These are phyloP conservation scores for Carallia pectinifolia DNA, from an alignment of 345 rosid species.

Conservation along the genomic window DNA sequence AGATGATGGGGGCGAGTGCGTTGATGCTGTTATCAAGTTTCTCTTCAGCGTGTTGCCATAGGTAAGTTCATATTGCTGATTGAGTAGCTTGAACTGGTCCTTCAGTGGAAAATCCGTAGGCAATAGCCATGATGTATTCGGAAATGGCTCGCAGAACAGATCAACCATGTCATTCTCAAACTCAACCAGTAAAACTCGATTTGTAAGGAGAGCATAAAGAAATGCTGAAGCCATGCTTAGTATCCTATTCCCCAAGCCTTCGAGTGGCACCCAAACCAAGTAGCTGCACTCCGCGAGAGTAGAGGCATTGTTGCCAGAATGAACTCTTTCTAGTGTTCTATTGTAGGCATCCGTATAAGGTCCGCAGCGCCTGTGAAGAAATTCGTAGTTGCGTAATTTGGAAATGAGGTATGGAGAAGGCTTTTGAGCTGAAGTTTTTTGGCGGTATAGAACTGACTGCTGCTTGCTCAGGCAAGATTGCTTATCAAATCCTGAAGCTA, in stretches of 20 bases:
- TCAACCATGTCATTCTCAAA: constrained; percentile 1
- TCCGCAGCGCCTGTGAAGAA: constrained; percentile 18
- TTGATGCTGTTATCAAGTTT: background rate
- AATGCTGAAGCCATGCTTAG: constrained; percentile 13
- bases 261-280: constrained; percentile 12
- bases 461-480: constrained; percentile 20
- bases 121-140: constrained; percentile 17
- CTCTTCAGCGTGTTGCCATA: constrained; percentile 13
- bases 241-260: constrained; percentile 20
- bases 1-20: background rate
- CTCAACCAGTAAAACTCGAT: constrained; percentile 17
- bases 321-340: background rate
- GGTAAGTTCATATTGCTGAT: background rate
- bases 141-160: constrained; percentile 27
- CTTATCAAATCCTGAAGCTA: constrained; percentile 11
- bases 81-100: background rate
- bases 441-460: background rate
- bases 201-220: constrained; percentile 17
- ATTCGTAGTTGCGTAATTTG: constrained; percentile 21
- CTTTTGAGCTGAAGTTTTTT: constrained; percentile 1
- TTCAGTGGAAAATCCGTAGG: constrained; percentile 7
- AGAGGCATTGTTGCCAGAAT: background rate
- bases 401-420: constrained; percentile 17
- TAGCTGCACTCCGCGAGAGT: constrained; percentile 12
- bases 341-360: constrained; percentile 15